Evolutionary conservation across 352 stramenopile species (phyloP), one percentile per base, ranked within the genome.

Genomic region (Pythium sukuiense): DNA sequence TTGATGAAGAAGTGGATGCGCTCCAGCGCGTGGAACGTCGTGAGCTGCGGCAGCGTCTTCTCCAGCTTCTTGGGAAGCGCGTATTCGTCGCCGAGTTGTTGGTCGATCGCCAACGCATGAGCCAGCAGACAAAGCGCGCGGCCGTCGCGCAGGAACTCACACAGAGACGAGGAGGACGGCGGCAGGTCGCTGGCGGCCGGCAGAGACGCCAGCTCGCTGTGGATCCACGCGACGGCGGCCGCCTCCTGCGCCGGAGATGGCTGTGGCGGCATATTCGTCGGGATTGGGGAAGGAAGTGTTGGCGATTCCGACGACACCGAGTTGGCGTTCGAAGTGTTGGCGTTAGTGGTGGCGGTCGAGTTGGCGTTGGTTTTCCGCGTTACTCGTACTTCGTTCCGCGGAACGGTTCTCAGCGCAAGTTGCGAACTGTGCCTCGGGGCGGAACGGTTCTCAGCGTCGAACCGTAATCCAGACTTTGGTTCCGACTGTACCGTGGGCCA

Each of bases 1-100:
- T 87, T 87, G 72, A 95, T 86, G 63, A 93, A 95, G 66, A 89
- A 92, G 65, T 92, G 84, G n/a, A 95, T 77, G 59, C 87, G 83
- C 61, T 95, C 87, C 29, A 95, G 74, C 37, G 81, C 74, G 75
- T 95, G 82, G 73, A 93, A 95, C 39, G 86, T 93, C 60, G 83
- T 81, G 18, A 78, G 71, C 63, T 92, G 79, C 57, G 81, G 76
- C 30, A 92, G 72, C 39, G 83, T 84, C 24, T 82, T 82, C 67
- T 88, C 76, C 58, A 92, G 72, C 37, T 89, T 87, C 74, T 90
- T 93, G 50, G 82, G 80, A 43, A 92, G 61, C 43, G 74, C 57
- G 45, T 70, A 58, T 27, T 67, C 67, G 37, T 69, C 54, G 39
- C 49, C 39, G 12, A 73, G 59, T 26, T 49, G 46, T 33, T 71